Evolutionary conservation across 495 filamentous ascomycete species (phyloP).

Genomic region (Xanthoparmelia taractica): DNA sequence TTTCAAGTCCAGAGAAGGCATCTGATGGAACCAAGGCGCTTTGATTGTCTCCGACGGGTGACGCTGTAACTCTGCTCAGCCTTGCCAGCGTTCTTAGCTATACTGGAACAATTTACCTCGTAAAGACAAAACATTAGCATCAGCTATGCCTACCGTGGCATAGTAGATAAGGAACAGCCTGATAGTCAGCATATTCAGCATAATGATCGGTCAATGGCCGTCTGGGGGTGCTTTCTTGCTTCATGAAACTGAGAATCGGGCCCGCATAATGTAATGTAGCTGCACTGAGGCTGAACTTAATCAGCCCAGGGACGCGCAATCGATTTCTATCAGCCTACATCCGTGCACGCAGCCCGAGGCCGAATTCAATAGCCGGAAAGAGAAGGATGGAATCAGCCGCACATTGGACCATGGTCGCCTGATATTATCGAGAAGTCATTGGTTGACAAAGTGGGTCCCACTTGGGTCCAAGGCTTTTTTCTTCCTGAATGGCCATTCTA

Average conservation of each 20-base stretch:
- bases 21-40: neutral
- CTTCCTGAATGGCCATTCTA: neutral
- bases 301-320: too few species aligned
- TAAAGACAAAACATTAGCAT: neutral
- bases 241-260: neutral
- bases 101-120: neutral
- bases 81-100: neutral
- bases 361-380: too few species aligned
- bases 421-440: neutral
- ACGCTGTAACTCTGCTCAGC: neutral
- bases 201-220: neutral
- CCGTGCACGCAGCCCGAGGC: too few species aligned
- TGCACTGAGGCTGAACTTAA: neutral
- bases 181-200: neutral
- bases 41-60: neutral
- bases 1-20: neutral
- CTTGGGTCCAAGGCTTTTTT: neutral
- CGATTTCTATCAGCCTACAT: too few species aligned
- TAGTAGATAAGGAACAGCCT: neutral
- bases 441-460: neutral
- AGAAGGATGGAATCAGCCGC: too few species aligned
- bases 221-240: neutral
- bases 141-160: neutral
- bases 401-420: neutral
- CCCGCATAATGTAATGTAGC: neutral